Evolutionary conservation across 2,329 filamentous ascomycete species (phyloP), one percentile per base, ranked within the genome.

Genomic region (Geosmithia morbida): DNA sequence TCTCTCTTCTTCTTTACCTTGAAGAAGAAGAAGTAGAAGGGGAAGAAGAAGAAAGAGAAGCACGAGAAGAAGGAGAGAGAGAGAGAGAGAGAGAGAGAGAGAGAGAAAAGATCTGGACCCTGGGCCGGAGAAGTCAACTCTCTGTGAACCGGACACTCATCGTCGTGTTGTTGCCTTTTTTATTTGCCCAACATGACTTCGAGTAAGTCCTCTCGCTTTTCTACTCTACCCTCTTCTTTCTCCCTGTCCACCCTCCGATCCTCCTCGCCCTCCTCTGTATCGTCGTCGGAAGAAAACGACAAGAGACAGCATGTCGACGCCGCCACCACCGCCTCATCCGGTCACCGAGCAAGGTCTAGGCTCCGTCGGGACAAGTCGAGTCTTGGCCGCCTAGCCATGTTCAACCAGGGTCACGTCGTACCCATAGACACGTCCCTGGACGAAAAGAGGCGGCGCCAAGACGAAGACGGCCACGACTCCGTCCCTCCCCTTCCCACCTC

Each of bases 191-290:
- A 55, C 54, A 70, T 69, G 66, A 62, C 66, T 59, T 67, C 67
- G 56, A 65, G 64, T 66, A 70, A 69, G 66, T 69, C 63, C 51
- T 59, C 62, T 55, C 59, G 63, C 57, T 60, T 61, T 47, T 59
- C 60, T 49, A 54, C 61, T 47, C 57, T 67, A 52, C 57, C 61
- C 53, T 58, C 61, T 54, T 61, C 61, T 49, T 51, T 61, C 51
- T 63, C 64, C 52, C 60, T 67, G 55, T 58, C 57, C 51, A 55
- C 57, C 49, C 50, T 61, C 43, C 57, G 55, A 47, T 50, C 50
- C 46, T 45, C 50, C 49, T 48, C 48, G 43, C 33, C 50, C 41
- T 49, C 49, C 43, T 47, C 48, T 50, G 41, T 42, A 4, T 26
- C 22, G 4, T 26, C 22, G 8, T 26, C 22, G 48, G n/a, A 48